Evolutionary conservation across 2,329 filamentous ascomycete genomes (phyloP).

Genomic region (Sporothrix globosa): DNA sequence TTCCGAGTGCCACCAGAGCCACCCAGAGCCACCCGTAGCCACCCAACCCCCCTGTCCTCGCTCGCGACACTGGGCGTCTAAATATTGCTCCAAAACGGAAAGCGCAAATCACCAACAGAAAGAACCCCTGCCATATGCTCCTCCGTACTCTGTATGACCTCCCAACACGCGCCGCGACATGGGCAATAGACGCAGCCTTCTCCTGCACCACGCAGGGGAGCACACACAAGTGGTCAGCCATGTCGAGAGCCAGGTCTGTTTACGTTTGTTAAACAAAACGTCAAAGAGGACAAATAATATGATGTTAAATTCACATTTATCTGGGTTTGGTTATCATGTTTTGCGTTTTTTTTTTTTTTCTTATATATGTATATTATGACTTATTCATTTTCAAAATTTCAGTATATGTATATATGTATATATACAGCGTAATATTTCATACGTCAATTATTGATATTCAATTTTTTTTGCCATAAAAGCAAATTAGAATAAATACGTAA

Average conservation of each 20-base stretch:
- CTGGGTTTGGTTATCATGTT: not conserved
- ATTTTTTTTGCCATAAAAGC: not conserved
- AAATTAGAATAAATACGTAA: not conserved
- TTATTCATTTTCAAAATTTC: not conserved
- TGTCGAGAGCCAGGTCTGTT: not conserved
- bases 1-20: not conserved
- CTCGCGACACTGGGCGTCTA: not conserved
- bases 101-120: conserved; percentile 14
- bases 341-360: not conserved
- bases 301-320: not conserved
- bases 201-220: not conserved
- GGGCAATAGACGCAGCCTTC: conserved; percentile 7
- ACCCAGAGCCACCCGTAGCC: too few relatives aligned
- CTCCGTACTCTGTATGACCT: not conserved
- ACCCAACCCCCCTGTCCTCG: not conserved
- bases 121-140: not conserved
- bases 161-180: not conserved
- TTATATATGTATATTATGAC: not conserved
- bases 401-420: not conserved
- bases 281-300: too few relatives aligned
- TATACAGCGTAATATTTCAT: not conserved
- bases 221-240: not conserved
- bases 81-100: conserved; percentile 14
- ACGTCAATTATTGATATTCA: not conserved
- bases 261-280: not conserved